A percentile compares a stretch with the other conserved stretches of the same genome.
phyloP scores from a whole-genome alignment of 331 rosid species.

The Malus hybrid region DNA sequence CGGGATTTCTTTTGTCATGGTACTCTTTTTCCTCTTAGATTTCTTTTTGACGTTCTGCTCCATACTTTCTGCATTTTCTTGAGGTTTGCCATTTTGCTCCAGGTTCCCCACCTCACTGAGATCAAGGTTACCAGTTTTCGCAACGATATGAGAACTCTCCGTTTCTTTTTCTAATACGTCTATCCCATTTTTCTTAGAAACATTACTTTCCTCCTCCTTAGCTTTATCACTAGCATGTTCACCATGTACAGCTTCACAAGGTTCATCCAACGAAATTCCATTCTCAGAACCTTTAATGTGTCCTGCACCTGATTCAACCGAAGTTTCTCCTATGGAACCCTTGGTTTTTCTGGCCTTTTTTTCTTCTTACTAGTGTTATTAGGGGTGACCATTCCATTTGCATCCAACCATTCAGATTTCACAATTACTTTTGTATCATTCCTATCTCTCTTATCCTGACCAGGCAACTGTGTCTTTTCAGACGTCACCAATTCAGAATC shows the following conservation, averaged over 20 bases:
- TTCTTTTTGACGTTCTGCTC: conserved; percentile 30
- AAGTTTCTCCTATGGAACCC: conserved; percentile 19
- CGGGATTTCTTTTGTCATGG: conserved; percentile 21
- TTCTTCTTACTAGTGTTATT: conserved; percentile 26
- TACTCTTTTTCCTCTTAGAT: conserved; percentile 39
- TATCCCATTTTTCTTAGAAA: conserved; percentile 30
- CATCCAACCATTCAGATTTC: conserved; percentile 23
- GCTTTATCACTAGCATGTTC: conserved; percentile 24
- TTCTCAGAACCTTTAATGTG: conserved; percentile 14
- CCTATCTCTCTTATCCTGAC: conserved; percentile 18
- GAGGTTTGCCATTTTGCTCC: conserved; percentile 25
- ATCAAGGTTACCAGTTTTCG: conserved; percentile 13
- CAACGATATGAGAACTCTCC: conserved; percentile 5
- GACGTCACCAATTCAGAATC: conserved; percentile 21
- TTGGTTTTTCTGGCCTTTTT: conserved; percentile 28
- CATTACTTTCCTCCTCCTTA: conserved; percentile 17
- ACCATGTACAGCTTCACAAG: conserved; percentile 16
- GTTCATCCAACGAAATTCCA: conserved; percentile 14
- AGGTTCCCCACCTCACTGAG: conserved; percentile 18
- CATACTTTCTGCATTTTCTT: conserved; percentile 19
- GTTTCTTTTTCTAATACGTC: conserved; percentile 17
- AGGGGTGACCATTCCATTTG: conserved; percentile 18
- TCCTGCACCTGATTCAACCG: neutral
- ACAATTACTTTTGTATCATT: conserved; percentile 15
- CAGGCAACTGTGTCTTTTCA: conserved; percentile 19